A percentile compares a stretch with the other conserved stretches of the same genome.
phyloP scores from a whole-genome alignment of 768 basidiomycete genomes.

The Naganishia onofrii region DNA sequence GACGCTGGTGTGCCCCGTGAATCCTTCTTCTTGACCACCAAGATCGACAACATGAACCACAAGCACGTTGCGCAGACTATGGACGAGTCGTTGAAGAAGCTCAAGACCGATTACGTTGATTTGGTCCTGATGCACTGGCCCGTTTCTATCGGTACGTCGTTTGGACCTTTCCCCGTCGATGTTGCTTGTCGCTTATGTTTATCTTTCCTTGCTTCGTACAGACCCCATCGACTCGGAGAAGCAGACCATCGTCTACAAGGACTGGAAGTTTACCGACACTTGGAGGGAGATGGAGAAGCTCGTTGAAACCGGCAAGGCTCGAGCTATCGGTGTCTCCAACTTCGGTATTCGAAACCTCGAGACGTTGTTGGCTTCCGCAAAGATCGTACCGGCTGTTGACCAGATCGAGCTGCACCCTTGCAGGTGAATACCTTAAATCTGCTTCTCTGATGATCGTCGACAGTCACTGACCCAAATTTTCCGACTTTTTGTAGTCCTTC shows the following conservation, averaged over 20 bases:
- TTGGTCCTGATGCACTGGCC: slow-evolving; percentile 59
- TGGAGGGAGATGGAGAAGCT: slow-evolving; percentile 76
- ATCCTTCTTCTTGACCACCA: slow-evolving; percentile 72
- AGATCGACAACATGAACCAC: slow-evolving; percentile 41
- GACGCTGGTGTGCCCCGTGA: slow-evolving; percentile 69
- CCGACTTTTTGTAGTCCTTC: slow-evolving; percentile 59
- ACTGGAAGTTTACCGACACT: slow-evolving; percentile 72
- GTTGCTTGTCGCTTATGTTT: not conserved
- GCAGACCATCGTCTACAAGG: slow-evolving; percentile 53
- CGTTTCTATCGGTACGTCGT: slow-evolving; percentile 29
- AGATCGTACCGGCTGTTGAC: slow-evolving; percentile 65
- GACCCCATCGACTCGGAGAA: slow-evolving; percentile 30
- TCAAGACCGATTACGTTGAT: slow-evolving; percentile 71
- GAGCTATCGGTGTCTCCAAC: slow-evolving; percentile 67
- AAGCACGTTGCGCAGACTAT: slow-evolving; percentile 31
- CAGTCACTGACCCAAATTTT: slow-evolving; percentile 56
- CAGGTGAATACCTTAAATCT: not conserved
- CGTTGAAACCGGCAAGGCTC: slow-evolving; percentile 54
- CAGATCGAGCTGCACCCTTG: slow-evolving; percentile 58
- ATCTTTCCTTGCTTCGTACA: not conserved
- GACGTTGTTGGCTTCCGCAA: slow-evolving; percentile 64
- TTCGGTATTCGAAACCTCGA: slow-evolving; percentile 68
- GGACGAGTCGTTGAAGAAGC: slow-evolving; percentile 56
- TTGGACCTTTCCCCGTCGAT: not conserved
- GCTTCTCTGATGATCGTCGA: slow-evolving; percentile 45